Percentiles rank a stretch among this genome's conserved stretches.
These are phyloP conservation scores for Vaccinium darrowii DNA, from an alignment of 148 eudicot species.

Conservation along the genomic window DNA sequence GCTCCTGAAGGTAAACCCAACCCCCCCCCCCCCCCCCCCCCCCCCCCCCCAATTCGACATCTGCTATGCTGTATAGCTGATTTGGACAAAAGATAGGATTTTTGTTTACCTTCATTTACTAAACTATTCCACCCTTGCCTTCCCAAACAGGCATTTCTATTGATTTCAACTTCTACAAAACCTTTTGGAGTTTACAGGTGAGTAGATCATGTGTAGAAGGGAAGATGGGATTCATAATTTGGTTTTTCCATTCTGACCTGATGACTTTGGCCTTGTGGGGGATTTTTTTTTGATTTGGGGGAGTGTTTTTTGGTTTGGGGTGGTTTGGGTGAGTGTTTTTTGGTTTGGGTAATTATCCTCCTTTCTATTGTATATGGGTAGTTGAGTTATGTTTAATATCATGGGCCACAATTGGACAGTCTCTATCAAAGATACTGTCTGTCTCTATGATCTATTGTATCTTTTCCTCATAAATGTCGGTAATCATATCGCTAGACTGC, in stretches of 20 bases:
- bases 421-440: not conserved
- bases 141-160: constrained; percentile 67
- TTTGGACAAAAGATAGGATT: not conserved
- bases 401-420: not conserved
- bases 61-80: constrained; percentile 7
- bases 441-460: not conserved
- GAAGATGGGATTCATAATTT: not conserved
- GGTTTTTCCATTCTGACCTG: not conserved
- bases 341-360: not conserved
- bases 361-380: not conserved
- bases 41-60: not conserved
- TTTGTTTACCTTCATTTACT: constrained; percentile 2
- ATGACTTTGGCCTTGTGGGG: not conserved
- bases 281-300: not conserved
- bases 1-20: constrained; percentile 74
- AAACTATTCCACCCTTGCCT: constrained; percentile 17
- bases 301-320: not conserved
- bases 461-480: not conserved
- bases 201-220: constrained; percentile 10
- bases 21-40: not conserved
- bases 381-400: not conserved
- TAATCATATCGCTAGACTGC: not conserved
- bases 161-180: constrained; percentile 99
- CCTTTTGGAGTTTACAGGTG: constrained; percentile 99
- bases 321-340: too few species aligned